Conservation (phyloP, 192 early-diverging fungal genomes). For the Backusella liffmaniae region DNA sequence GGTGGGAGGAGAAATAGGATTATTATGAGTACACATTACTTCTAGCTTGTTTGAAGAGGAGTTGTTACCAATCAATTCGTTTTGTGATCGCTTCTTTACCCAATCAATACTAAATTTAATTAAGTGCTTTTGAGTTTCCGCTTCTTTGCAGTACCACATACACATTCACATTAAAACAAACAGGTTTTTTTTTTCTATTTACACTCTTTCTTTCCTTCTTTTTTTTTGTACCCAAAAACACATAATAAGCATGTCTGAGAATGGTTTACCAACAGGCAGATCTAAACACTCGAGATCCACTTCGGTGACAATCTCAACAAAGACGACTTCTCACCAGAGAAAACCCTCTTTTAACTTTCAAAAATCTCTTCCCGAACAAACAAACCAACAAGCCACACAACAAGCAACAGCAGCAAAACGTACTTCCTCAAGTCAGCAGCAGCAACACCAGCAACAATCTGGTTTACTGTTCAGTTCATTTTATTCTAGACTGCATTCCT, state of each 20-base stretch:
- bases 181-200: background rate
- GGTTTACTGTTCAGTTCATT: background rate
- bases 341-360: slow-evolving; percentile 22
- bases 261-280: slow-evolving; percentile 6
- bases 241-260: slow-evolving; percentile 6
- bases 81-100: background rate
- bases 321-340: slow-evolving; percentile 23
- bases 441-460: background rate
- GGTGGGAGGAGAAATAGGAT: background rate
- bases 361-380: background rate
- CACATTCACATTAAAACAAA: background rate
- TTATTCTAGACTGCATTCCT: background rate
- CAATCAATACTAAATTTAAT: background rate
- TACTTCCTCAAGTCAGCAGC: background rate
- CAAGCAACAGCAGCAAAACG: background rate
- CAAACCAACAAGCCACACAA: background rate
- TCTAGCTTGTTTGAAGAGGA: background rate
- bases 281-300: slow-evolving; percentile 29
- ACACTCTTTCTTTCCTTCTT: background rate
- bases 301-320: slow-evolving; percentile 20
- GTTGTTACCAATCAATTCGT: background rate
- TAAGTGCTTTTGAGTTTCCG: background rate
- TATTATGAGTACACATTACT: background rate
- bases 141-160: background rate
- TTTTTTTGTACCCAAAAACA: background rate